phyloP scores from a whole-genome alignment of 2,329 filamentous ascomycete species.

The Ophiosphaerella narmari region DNA sequence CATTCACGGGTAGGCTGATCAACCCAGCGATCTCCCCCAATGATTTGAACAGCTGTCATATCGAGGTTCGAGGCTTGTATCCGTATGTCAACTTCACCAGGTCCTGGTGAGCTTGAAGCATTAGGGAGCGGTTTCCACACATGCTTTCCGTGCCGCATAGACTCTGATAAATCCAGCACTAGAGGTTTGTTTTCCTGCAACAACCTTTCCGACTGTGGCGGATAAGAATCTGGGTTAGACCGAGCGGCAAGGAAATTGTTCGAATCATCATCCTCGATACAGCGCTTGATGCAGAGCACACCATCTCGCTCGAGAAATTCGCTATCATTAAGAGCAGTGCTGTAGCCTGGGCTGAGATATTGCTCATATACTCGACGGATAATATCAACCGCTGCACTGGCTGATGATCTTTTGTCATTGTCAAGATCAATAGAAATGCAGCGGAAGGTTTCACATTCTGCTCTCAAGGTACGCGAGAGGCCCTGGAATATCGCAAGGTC shows the following conservation, averaged over 20 bases:
- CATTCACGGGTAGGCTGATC: conserved; percentile 17
- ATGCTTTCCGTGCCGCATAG: background rate
- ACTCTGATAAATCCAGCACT: conserved; percentile 2
- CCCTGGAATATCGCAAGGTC: conserved; percentile 17
- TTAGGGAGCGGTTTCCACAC: conserved; percentile 14
- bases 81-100: conserved; percentile 37
- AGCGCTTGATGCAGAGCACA: conserved; percentile 13
- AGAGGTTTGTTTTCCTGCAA: conserved; percentile 1
- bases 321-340: conserved; percentile 1
- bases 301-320: conserved; percentile 15
- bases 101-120: background rate
- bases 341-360: background rate
- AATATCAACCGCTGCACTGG: conserved; percentile 3
- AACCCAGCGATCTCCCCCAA: conserved; percentile 31
- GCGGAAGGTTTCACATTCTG: conserved; percentile 15
- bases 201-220: conserved; percentile 6
- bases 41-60: conserved; percentile 9
- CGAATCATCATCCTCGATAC: conserved; percentile 7
- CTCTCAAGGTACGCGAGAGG: conserved; percentile 13
- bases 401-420: conserved; percentile 5
- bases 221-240: conserved; percentile 1
- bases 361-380: conserved; percentile 7
- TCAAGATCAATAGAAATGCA: conserved; percentile 23
- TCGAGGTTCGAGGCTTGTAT: conserved; percentile 19
- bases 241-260: conserved; percentile 13